These are phyloP conservation scores for Monoraphidium neglectum DNA, from an alignment of 139 green algal species.

Conservation along the genomic window DNA sequence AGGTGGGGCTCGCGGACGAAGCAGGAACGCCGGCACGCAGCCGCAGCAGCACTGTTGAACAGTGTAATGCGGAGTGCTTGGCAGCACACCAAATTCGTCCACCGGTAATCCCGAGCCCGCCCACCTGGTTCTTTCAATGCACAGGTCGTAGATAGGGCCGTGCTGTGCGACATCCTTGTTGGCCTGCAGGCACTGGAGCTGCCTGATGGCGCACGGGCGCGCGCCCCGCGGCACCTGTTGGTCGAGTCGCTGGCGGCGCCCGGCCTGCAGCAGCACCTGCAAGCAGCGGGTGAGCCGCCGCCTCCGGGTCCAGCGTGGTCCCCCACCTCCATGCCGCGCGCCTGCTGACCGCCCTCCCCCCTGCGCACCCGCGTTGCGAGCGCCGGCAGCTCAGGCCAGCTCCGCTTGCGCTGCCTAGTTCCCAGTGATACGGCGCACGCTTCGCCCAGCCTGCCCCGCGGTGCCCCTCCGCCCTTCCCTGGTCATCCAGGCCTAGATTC, in stretches of 20 bases:
- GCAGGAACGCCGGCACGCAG: not conserved
- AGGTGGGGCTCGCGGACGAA: slow-evolving; percentile 18
- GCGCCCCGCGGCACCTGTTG: slow-evolving; percentile 8
- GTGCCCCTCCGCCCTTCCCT: not conserved
- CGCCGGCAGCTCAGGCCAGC: not conserved
- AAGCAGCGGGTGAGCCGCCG: not conserved
- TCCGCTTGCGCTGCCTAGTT: not conserved
- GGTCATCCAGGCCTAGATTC: slow-evolving; percentile 8
- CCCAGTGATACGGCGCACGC: no score
- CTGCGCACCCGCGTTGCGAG: not conserved
- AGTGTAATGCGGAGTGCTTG: not conserved
- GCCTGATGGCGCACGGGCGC: slow-evolving; percentile 7
- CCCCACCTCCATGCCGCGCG: not conserved
- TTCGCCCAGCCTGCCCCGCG: not conserved
- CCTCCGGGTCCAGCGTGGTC: not conserved
- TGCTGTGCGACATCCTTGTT: slow-evolving; percentile 14
- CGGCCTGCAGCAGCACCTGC: not conserved
- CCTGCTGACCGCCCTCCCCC: not conserved
- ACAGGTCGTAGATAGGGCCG: slow-evolving; percentile 41
- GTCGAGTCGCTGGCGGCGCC: not conserved
- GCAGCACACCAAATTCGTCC: not conserved
- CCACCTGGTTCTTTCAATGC: not conserved
- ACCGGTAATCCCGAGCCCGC: not conserved
- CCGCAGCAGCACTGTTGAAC: not conserved
- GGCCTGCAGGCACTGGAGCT: slow-evolving; percentile 20